Evolutionary conservation across 2,329 filamentous ascomycete species (phyloP).

Genomic region (Dichotomopilus funicola): DNA sequence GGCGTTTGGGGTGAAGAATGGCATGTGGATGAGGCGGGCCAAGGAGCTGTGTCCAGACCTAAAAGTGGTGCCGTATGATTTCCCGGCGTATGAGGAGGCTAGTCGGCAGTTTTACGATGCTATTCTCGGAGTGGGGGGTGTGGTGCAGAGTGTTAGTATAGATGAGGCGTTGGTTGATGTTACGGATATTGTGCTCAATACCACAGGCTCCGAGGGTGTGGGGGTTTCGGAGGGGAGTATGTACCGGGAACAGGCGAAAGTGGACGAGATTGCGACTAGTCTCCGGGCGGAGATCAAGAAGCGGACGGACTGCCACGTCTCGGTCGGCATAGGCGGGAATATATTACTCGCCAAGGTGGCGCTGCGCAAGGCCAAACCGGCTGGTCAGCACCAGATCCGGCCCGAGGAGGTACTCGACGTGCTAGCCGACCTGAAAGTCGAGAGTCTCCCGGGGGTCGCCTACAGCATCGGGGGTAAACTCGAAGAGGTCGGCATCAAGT

Average conservation of each 20-base stretch:
- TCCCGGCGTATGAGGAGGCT: slow-evolving; percentile 87
- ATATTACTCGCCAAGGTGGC: slow-evolving; percentile 89
- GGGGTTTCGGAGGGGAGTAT: slow-evolving; percentile 61
- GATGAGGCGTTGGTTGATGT: slow-evolving; percentile 90
- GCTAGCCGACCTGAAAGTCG: slow-evolving; percentile 69
- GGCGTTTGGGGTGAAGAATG: slow-evolving; percentile 82
- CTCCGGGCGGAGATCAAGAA: slow-evolving; percentile 65
- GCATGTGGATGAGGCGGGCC: slow-evolving; percentile 98
- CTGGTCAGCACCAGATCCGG: slow-evolving; percentile 82
- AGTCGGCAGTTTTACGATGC: slow-evolving; percentile 82
- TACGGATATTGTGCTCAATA: slow-evolving; percentile 60
- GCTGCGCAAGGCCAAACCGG: slow-evolving; percentile 85
- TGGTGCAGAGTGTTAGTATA: slow-evolving; percentile 93
- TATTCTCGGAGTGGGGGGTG: slow-evolving; percentile 69
- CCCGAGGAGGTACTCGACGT: slow-evolving; percentile 72
- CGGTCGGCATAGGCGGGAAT: slow-evolving; percentile 85
- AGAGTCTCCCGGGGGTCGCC: slow-evolving; percentile 85
- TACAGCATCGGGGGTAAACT: slow-evolving; percentile 82
- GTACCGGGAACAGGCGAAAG: slow-evolving; percentile 71
- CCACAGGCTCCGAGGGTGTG: slow-evolving; percentile 59
- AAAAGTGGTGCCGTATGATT: slow-evolving; percentile 91
- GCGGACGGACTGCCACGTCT: slow-evolving; percentile 79
- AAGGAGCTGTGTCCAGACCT: slow-evolving; percentile 76
- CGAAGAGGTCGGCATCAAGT: slow-evolving; percentile 75
- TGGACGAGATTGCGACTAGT: slow-evolving; percentile 59